These are phyloP conservation scores for Crithidia bombi DNA, from an alignment of 208 protist species.

Conservation along the genomic window DNA sequence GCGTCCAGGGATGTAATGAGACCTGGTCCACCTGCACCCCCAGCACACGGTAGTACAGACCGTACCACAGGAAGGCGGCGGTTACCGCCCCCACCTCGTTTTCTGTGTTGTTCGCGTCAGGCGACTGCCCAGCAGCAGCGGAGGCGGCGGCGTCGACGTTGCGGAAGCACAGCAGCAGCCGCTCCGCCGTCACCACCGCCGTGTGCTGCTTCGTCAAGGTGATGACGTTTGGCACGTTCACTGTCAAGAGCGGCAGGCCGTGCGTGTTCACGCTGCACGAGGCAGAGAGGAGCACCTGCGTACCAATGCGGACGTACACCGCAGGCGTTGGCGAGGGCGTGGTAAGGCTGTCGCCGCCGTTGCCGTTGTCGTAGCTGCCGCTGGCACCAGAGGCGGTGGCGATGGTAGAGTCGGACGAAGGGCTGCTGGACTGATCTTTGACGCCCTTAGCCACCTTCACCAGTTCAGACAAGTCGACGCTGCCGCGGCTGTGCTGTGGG, in stretches of 20 bases:
- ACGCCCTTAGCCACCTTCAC: slow-evolving; percentile 16
- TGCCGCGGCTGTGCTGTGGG: slow-evolving; percentile 47
- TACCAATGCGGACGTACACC: slow-evolving; percentile 32
- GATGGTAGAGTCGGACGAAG: slow-evolving; percentile 4
- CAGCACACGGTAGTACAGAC: slow-evolving; percentile 65
- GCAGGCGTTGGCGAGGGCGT: neutral
- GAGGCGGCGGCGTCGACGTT: slow-evolving; percentile 19
- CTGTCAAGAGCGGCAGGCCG: slow-evolving; percentile 45
- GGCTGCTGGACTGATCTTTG: neutral
- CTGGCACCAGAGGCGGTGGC: neutral
- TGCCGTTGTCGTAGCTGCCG: slow-evolving; percentile 1
- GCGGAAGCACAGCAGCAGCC: slow-evolving; percentile 53
- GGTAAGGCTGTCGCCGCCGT: slow-evolving; percentile 5
- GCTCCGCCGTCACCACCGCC: slow-evolving; percentile 19
- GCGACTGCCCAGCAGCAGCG: slow-evolving; percentile 6
- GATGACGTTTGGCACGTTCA: slow-evolving; percentile 40
- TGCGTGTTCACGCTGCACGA: slow-evolving; percentile 55
- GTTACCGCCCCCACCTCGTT: slow-evolving; percentile 21
- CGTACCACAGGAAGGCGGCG: slow-evolving; percentile 41
- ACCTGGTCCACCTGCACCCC: slow-evolving; percentile 50
- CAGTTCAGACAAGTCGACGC: slow-evolving; percentile 50
- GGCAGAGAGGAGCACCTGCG: slow-evolving; percentile 54
- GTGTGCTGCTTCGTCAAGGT: slow-evolving; percentile 55
- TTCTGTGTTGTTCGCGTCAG: slow-evolving; percentile 20
- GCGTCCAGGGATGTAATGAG: slow-evolving; percentile 44